phyloP scores from a whole-genome alignment of 225 moss, liverwort and hornwort species.

The Pseudisothecium myosuroides region DNA sequence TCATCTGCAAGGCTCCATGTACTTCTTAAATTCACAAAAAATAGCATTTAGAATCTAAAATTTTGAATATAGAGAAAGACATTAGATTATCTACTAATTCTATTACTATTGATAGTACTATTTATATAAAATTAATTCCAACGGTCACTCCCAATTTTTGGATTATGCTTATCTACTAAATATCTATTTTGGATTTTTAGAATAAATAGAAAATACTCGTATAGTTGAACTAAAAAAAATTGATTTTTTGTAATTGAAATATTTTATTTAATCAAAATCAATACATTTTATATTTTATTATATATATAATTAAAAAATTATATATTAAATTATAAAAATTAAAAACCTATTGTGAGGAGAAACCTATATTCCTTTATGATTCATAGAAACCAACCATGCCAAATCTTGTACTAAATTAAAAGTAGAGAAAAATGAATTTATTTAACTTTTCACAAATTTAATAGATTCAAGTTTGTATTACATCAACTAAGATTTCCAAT shows the following conservation, averaged over 20 bases:
- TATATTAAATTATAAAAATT: not conserved
- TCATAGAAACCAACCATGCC: no score
- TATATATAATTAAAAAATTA: not conserved
- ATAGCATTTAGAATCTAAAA: not conserved
- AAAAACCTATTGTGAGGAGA: rapidly evolving
- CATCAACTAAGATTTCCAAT: not conserved
- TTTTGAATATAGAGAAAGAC: not conserved
- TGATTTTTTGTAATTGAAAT: rapidly evolving
- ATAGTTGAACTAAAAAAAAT: not conserved
- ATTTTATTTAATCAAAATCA: not conserved
- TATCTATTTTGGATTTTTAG: rapidly evolving
- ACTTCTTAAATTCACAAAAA: not conserved
- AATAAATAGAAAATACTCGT: not conserved
- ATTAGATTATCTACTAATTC: rapidly evolving
- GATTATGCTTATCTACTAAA: no score
- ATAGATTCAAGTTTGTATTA: not conserved
- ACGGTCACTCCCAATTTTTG: not conserved
- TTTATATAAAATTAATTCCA: not conserved
- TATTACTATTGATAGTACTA: not conserved
- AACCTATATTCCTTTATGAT: not conserved
- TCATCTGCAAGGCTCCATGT: not conserved
- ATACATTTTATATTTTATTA: not conserved
- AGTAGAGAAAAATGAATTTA: rapidly evolving
- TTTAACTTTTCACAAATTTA: not conserved
- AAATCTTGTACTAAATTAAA: not conserved